Base-by-base conservation (phyloP, 805 yeast genomes). In the Diddensiella santjacobensis region DNA sequence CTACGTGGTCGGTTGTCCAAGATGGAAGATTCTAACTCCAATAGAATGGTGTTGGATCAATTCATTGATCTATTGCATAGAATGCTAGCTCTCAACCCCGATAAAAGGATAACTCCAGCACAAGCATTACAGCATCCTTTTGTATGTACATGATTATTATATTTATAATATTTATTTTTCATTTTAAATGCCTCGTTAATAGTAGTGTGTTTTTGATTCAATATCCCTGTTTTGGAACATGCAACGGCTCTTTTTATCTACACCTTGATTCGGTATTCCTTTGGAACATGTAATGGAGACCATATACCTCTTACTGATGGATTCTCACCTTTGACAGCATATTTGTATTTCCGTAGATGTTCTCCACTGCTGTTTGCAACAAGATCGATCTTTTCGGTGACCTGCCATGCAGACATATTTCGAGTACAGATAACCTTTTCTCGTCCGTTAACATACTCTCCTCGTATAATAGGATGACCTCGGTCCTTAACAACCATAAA, bases 221-320 rank as follows among this genome's bases (percentile, higher is more conserved):
- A n/a, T 26, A 8, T 26, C 31, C 31, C 31, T 26, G 8, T 26
- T 13, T 13, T 8, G 31, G 8, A 37, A 37, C 30, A 44, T 18
- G 36, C 45, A 36, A 49, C 42, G 38, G 23, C 24, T 29, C 33
- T 23, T 20, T n/a, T n/a, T n/a, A n/a, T 18, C 62, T 64, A 76
- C 35, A 77, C 66, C 59, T 69, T 73, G 64, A 70, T 72, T 62
- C 83, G 73, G 51, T 63, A 70, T 33, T 67, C 64, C 53, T 78
- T 74, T 48, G 75, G 79, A 44, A 78, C 83, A 63, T 90, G 96
- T 72, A 91, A 74, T 50, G 99, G 99, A 40, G 97, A 89, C 99
- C 99, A 93, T 42, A 93, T 76, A 61, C 99, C 99, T 75, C 99
- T 84, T 15, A 91, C 89, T 48, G 95, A 81, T 47, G 77, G 78